phyloP scores from a whole-genome alignment of 331 rosid genomes.

The Erythrophleum ivorense region DNA sequence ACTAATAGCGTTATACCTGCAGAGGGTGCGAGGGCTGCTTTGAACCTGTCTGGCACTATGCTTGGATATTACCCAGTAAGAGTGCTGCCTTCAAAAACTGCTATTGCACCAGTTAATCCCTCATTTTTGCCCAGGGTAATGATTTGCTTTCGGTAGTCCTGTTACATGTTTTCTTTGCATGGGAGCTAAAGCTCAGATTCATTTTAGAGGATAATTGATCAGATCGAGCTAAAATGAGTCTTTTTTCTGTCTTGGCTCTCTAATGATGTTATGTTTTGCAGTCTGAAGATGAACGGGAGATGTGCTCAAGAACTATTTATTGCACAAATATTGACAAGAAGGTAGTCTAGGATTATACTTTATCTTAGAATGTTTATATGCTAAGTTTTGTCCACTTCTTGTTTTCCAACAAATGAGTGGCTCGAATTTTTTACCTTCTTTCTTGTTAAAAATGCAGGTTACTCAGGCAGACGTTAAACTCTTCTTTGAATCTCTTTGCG shows the following conservation, averaged over 20 bases:
- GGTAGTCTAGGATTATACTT: conserved; percentile 55
- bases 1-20: conserved; percentile 50
- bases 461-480: conserved; percentile 93
- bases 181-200: neutral
- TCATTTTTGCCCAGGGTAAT: conserved; percentile 94
- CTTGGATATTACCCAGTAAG: conserved; percentile 91
- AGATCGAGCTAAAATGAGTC: conserved; percentile 30
- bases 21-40: conserved; percentile 96
- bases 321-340: conserved; percentile 98
- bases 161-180: neutral
- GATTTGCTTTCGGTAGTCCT: conserved; percentile 12
- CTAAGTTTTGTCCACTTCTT: neutral
- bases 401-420: conserved; percentile 21
- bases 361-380: conserved; percentile 27
- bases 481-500: conserved; percentile 93
- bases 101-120: conserved; percentile 97
- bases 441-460: conserved; percentile 57
- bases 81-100: conserved; percentile 99
- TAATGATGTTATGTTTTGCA: conserved; percentile 43
- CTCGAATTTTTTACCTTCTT: conserved; percentile 28
- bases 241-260: conserved; percentile 37
- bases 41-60: conserved; percentile 94
- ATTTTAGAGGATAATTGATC: conserved; percentile 23
- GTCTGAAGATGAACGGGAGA: conserved; percentile 98
- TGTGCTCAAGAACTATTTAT: conserved; percentile 97